phyloP scores from a whole-genome alignment of 1,284 basidiomycete species.

The Puccinia hordei region DNA sequence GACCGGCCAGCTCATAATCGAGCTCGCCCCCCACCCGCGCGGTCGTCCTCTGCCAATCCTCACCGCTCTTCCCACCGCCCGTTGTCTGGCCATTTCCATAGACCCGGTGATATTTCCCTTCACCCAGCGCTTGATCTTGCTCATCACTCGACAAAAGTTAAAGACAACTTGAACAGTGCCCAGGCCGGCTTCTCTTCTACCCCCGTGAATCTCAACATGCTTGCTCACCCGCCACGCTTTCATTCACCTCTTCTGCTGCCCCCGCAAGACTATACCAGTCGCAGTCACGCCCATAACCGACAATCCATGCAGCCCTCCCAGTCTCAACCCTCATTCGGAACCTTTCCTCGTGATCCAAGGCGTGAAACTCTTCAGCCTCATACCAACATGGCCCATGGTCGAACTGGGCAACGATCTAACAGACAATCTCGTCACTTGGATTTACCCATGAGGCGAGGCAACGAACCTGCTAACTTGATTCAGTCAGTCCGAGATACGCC shows the following conservation, averaged over 20 bases:
- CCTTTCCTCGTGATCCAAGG: not conserved
- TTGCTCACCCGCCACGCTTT: not conserved
- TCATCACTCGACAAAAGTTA: too few relatives aligned
- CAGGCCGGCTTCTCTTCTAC: too few relatives aligned
- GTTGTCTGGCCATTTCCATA: not conserved
- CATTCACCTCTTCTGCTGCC: not conserved
- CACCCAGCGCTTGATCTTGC: not conserved
- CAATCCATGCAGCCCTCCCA: not conserved
- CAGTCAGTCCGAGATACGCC: slow-evolving; percentile 7
- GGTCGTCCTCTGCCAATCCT: not conserved
- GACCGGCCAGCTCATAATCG: not conserved
- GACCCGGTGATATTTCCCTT: not conserved
- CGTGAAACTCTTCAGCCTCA: not conserved
- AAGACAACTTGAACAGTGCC: too few relatives aligned
- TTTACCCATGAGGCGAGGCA: not conserved
- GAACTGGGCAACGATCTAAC: not conserved
- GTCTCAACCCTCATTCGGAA: not conserved
- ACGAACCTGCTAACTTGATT: slow-evolving; percentile 16
- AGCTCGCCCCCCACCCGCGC: not conserved
- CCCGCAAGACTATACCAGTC: not conserved
- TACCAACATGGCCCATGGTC: not conserved
- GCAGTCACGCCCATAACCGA: not conserved
- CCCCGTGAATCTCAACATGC: not conserved
- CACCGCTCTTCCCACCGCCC: not conserved
- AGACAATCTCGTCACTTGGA: slow-evolving; percentile 13